Evolutionary conservation across 805 yeast genomes (phyloP).

Genomic region (Candida vartiovaarae): DNA sequence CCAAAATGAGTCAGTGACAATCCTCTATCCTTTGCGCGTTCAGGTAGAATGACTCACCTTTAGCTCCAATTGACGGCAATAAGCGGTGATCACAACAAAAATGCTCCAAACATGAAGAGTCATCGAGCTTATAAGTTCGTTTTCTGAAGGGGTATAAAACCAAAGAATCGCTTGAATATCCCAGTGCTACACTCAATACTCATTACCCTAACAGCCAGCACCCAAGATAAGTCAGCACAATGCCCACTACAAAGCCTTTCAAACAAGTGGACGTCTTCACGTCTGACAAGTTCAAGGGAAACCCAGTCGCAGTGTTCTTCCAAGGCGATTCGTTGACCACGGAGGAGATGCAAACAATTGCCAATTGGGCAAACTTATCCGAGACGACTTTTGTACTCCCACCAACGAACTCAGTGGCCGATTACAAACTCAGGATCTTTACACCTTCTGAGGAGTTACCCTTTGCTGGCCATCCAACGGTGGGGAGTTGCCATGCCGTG

Average conservation of each 20-base stretch:
- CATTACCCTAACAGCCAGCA: too few relatives aligned
- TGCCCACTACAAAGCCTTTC: slow-evolving; percentile 10
- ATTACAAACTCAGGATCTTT: slow-evolving; percentile 45
- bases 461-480: slow-evolving; percentile 61
- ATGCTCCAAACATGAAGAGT: too few relatives aligned
- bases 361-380: slow-evolving; percentile 55
- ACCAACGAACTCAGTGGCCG: slow-evolving; percentile 32
- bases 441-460: slow-evolving; percentile 42
- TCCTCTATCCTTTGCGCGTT: too few relatives aligned
- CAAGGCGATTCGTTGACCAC: slow-evolving; percentile 32
- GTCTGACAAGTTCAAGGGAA: slow-evolving; percentile 30
- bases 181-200: too few relatives aligned
- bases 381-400: slow-evolving; percentile 48
- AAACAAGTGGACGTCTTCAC: slow-evolving; percentile 33
- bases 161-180: too few relatives aligned
- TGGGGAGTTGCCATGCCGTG: slow-evolving; percentile 45
- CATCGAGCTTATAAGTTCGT: too few relatives aligned
- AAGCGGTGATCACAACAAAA: too few relatives aligned
- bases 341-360: slow-evolving; percentile 39
- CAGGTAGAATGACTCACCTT: too few relatives aligned
- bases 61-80: too few relatives aligned
- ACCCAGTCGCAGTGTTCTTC: slow-evolving; percentile 45
- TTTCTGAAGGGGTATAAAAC: too few relatives aligned
- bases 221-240: too few relatives aligned
- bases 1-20: too few relatives aligned